Base-by-base conservation (phyloP, 2,329 filamentous ascomycete genomes). In the Nigrospora sphaerica region DNA sequence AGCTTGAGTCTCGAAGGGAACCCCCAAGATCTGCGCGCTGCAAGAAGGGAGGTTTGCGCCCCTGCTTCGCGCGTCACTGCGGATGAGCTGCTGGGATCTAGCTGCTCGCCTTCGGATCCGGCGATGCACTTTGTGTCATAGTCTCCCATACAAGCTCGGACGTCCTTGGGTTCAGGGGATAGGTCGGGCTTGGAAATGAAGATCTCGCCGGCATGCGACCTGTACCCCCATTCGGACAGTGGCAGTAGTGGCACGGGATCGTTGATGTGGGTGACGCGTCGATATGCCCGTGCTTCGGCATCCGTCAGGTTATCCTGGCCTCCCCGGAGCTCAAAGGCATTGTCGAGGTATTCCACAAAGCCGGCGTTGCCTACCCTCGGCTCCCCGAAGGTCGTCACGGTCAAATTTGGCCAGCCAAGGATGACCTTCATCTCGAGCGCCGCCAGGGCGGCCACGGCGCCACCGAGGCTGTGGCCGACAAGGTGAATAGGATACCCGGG, bases 171-270 rank as follows among this genome's bases (percentile, higher is more conserved):
- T 0, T 74, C 72, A 1, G 89, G 88, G 12, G 87, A 78, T 7
- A 96, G 71, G 13, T 78, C 72, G 3, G 74, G 59, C 62, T 89
- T 92, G 17, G 77, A 74, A 51, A 97, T 95, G 66, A 81, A 95
- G 39, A 96, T 81, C 67, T 98, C 93, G 12, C 91, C 90, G 2
- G 82, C 83, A 64, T 97, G 93, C 59, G 88, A 81, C 32, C 73
- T 70, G 62, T 91, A 98, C 5, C 89, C 90, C 90, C 91, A 95
- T 71, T 95, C 88, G 3, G 76, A 73, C 3, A 95, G 74, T 1
- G 93, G 93, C 0, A 98, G 77, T 9, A 95, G 72, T 16, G 93
- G 93, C 0, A 97, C 86, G 0, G 93, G 93, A 59, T 98, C 93
- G 57, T 87, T 79, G 4, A 78, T 69, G 62, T 97, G 93, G 12